Evolutionary conservation across 148 eudicot species (phyloP).

Genomic region (Linanthus parryae): DNA sequence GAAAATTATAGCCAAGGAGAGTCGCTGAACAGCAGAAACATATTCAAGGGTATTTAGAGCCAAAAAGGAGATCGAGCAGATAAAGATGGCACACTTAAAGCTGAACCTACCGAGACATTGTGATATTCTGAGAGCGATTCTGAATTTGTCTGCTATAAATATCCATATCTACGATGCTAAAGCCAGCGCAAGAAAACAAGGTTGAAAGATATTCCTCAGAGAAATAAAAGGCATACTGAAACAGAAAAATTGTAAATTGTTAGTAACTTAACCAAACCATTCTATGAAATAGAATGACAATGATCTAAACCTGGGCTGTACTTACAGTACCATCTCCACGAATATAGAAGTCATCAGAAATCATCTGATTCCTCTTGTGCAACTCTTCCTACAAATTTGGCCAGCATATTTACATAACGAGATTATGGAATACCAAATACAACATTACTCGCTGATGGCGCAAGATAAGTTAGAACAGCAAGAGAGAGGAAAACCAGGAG

Average conservation of each 20-base stretch:
- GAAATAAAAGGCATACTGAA: slow-evolving; percentile 41
- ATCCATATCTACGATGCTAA: slow-evolving; percentile 17
- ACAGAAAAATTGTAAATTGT: slow-evolving; percentile 1
- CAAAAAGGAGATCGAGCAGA: too few species aligned
- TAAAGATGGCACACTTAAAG: too few species aligned
- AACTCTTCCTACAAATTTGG: slow-evolving; percentile 24
- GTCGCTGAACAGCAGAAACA: too few species aligned
- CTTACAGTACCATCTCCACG: slow-evolving; percentile 53
- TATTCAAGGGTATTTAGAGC: too few species aligned
- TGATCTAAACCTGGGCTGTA: not conserved
- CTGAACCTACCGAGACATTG: slow-evolving; percentile 29
- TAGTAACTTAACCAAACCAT: not conserved
- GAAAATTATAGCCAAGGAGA: too few species aligned
- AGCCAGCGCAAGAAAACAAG: slow-evolving; percentile 28
- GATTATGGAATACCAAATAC: not conserved
- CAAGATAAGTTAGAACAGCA: not conserved
- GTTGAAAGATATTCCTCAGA: slow-evolving; percentile 37
- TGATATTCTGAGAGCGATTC: slow-evolving; percentile 33
- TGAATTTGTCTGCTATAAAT: slow-evolving; percentile 31
- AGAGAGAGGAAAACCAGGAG: not conserved
- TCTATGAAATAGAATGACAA: too few species aligned
- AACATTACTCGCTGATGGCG: not conserved
- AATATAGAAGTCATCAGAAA: slow-evolving; percentile 33
- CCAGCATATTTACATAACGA: not conserved
- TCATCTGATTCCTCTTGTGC: slow-evolving; percentile 33